Conservation (phyloP, 805 yeast species). For the Saccharomycopsis sp. region DNA sequence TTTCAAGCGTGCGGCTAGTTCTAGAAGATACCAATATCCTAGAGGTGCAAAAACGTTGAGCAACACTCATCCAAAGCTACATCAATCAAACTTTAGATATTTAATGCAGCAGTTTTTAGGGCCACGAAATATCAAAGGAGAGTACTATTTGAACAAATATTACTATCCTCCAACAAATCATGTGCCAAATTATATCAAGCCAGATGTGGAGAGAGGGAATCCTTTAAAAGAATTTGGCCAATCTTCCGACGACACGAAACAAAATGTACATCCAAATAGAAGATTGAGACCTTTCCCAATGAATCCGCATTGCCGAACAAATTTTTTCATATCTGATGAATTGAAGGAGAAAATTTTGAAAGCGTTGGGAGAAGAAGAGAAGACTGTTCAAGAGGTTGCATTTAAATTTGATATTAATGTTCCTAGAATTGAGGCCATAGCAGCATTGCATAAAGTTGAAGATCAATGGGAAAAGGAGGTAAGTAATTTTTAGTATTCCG, state of each 20-base stretch:
- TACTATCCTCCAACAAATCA: conserved; percentile 60
- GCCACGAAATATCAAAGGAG: conserved; percentile 77
- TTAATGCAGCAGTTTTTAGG: conserved; percentile 74
- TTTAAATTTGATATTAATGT: conserved; percentile 72
- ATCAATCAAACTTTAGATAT: conserved; percentile 49
- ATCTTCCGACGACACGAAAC: too few relatives aligned
- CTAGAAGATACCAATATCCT: too few relatives aligned
- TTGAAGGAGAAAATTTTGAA: conserved; percentile 55
- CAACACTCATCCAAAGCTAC: conserved; percentile 34
- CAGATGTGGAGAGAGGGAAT: conserved; percentile 40
- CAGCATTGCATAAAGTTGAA: conserved; percentile 62
- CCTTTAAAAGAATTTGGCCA: conserved; percentile 24
- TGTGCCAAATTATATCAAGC: conserved; percentile 64
- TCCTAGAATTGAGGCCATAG: conserved; percentile 84
- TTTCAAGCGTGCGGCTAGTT: too few relatives aligned
- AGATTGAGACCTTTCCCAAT: conserved; percentile 75
- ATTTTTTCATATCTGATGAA: conserved; percentile 48
- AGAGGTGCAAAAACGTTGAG: conserved; percentile 32
- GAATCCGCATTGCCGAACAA: conserved; percentile 65
- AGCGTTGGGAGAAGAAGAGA: conserved; percentile 45
- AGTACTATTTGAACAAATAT: conserved; percentile 70
- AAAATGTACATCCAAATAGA: conserved; percentile 23
- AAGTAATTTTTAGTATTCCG: conserved; percentile 31
- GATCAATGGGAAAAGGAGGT: conserved; percentile 52
- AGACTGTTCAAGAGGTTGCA: conserved; percentile 67